Evolutionary conservation across 163 green algal species (phyloP), one percentile per base, ranked within the genome.

Genomic region (Chlamydomonas reinhardtii): DNA sequence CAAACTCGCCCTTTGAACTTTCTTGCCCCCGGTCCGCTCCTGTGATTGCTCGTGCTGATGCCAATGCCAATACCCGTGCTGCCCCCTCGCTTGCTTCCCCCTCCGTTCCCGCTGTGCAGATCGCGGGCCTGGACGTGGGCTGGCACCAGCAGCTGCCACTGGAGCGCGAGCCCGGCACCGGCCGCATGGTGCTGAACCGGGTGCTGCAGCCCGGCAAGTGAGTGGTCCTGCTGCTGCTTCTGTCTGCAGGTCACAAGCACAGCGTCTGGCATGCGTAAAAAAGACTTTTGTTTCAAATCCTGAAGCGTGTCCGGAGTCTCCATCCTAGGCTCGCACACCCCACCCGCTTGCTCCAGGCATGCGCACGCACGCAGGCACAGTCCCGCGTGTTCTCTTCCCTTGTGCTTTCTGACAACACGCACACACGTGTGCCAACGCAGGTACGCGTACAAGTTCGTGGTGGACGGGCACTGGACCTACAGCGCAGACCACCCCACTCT

Each of bases 41-140:
- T n/a, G n/a, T n/a, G n/a, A n/a, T n/a, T n/a, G n/a, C n/a, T n/a
- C n/a, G n/a, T n/a, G n/a, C n/a, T n/a, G n/a, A n/a, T n/a, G n/a
- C 32, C 32, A 0, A 12, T 54, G 0, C n/a, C n/a, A 20, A 6
- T 35, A 8, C 66, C 32, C 32, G 4, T 73, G 15, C 66, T 9
- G 0, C 66, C 29, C 29, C 22, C 66, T 73, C 2, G 31, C 15
- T 31, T 31, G 29, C 29, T 34, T 48, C 39, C 72, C 22, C 72
- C 72, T 48, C 39, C 29, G 6, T 17, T 2, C 48, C 12, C 48
- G 12, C 12, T 15, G n/a, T 65, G 16, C 93, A 98, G 93, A 88
- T 98, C 34, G 95, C 96, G 15, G 97, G 97, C 0, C 91, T 99
- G 82, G 96, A 99, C 84, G 93, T 99, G 27, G 97, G 97, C 0